Conservation (phyloP, 2,329 filamentous ascomycete species). For the Penicillium brasilianum region DNA sequence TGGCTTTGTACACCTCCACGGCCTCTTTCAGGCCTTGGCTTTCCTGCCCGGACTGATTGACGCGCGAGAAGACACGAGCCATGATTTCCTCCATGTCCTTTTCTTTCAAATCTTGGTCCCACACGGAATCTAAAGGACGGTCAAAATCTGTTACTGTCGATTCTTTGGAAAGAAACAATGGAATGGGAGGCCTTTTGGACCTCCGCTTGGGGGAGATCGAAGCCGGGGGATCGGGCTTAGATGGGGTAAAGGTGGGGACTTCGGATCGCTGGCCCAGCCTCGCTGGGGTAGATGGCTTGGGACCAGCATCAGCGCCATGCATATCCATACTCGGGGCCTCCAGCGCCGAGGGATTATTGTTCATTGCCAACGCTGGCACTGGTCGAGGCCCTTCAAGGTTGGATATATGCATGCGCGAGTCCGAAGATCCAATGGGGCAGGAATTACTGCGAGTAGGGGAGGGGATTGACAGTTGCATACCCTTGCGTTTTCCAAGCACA, state of each 20-base stretch:
- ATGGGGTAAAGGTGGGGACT: conserved; percentile 28
- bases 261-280: conserved; percentile 43
- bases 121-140: conserved; percentile 48
- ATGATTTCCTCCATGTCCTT: conserved; percentile 78
- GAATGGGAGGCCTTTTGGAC: conserved; percentile 41
- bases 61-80: conserved; percentile 70
- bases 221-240: conserved; percentile 39
- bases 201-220: conserved; percentile 13
- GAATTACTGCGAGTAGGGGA: conserved; percentile 25
- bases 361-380: not conserved
- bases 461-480: conserved; percentile 52
- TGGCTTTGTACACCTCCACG: conserved; percentile 73
- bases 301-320: not conserved
- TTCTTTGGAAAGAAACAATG: conserved; percentile 69
- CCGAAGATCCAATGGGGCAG: conserved; percentile 19
- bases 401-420: not conserved
- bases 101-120: conserved; percentile 79
- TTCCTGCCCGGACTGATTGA: conserved; percentile 71
- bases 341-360: not conserved
- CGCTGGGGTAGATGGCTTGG: conserved; percentile 41
- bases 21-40: conserved; percentile 74
- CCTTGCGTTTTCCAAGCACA: conserved; percentile 55
- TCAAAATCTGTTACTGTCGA: conserved; percentile 71
- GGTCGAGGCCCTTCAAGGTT: not conserved
- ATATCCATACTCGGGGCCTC: not conserved